These are phyloP conservation scores for Acanthamoeba healyi DNA, from an alignment of 208 protist species.

Conservation along the genomic window DNA sequence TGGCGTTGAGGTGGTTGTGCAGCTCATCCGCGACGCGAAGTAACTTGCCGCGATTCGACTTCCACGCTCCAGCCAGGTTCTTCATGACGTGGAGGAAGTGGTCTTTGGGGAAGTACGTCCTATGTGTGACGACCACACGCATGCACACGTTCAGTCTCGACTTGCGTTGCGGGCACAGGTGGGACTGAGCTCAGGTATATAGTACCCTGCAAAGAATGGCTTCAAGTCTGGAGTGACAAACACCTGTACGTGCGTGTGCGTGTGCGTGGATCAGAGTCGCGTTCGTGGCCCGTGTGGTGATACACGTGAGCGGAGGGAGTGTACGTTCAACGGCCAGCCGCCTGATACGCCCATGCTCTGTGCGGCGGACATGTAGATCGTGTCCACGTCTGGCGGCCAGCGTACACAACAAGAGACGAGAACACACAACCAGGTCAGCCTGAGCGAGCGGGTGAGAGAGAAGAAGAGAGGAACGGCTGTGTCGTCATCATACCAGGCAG, in stretches of 20 bases:
- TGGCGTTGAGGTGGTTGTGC: constrained; percentile 49
- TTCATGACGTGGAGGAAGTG: constrained; percentile 39
- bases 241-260: neutral
- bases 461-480: too few relatives aligned
- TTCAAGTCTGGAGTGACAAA: constrained; percentile 70
- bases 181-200: neutral
- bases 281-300: too few relatives aligned
- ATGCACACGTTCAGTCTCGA: neutral
- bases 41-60: constrained; percentile 18
- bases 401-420: neutral
- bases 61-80: constrained; percentile 7
- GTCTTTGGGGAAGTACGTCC: constrained; percentile 75
- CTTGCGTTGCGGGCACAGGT: neutral
- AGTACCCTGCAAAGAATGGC: constrained; percentile 72
- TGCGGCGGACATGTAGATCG: constrained; percentile 79
- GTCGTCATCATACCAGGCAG: neutral
- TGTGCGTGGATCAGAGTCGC: too few relatives aligned
- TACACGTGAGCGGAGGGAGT: neutral
- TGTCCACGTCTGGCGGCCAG: constrained; percentile 77
- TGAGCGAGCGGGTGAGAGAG: neutral
- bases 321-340: constrained; percentile 79
- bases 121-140: too few relatives aligned
- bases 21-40: constrained; percentile 32
- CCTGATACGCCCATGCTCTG: constrained; percentile 52
- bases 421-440: neutral